Evolutionary conservation across 768 basidiomycete genomes (phyloP), one percentile per base, ranked within the genome.

Genomic region (Rhodotorula graminis): DNA sequence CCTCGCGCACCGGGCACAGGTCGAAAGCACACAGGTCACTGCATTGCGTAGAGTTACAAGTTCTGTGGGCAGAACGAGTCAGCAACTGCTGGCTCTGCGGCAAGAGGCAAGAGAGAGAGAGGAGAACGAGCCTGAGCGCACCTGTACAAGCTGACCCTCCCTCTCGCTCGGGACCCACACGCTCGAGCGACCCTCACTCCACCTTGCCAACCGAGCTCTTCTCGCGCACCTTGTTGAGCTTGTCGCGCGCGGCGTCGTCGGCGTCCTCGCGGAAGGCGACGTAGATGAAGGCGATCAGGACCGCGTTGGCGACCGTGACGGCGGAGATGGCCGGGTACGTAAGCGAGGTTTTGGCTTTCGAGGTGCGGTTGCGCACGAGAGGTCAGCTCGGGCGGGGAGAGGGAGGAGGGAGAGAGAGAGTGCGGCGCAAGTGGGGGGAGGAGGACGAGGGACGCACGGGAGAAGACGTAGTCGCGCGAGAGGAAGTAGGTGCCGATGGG

Each of bases 401-500:
- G 11, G 15, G n/a, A 27, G 46, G 27, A 56, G 37, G 23, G 42
- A 46, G 44, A 14, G 44, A 9, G 44, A 6, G 44, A 2, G 44
- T 2, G 44, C 44, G 44, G 44, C 44, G 44, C 14, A 46, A 9
- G 46, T 53, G 25, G 10, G 25, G n/a, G 40, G 50, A 18, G 40
- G 31, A 25, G 50, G 60, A 37, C n/a, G 25, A 19, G 19, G 55
- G 12, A 46, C 81, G 77, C 40, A 82, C 82, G 78, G 14, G 77
- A 74, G 59, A 78, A 81, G 63, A 80, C 49, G 56, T 79, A 79
- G 18, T 78, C 74, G 23, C 81, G 73, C 1, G 81, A 66, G 5
- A 56, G 50, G 68, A 80, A 83, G 76, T 83, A 83, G 9, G 81
- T 80, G 0, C 77, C 80, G 29, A 83, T 82, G 11, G 82, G 82